Evolutionary conservation across 2,329 filamentous ascomycete species (phyloP).

Genomic region (Claviceps quebecensis): DNA sequence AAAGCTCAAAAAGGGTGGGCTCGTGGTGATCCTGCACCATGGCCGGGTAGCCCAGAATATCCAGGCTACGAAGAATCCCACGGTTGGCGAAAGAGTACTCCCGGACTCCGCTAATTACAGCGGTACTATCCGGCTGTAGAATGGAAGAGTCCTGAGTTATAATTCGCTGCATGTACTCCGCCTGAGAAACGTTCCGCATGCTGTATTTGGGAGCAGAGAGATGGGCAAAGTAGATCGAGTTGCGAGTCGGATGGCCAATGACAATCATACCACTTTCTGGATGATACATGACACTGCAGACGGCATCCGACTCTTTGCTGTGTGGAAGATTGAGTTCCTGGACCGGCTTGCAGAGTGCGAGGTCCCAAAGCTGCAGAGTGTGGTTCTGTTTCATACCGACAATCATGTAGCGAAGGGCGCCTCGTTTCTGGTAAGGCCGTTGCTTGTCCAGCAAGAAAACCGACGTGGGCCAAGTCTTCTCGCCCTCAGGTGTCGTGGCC

Average conservation of each 20-base stretch:
- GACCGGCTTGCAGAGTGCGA: slow-evolving; percentile 85
- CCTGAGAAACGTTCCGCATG: slow-evolving; percentile 69
- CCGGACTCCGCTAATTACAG: slow-evolving; percentile 90
- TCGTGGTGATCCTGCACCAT: slow-evolving; percentile 51
- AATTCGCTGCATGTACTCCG: slow-evolving; percentile 70
- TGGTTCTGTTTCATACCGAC: slow-evolving; percentile 99
- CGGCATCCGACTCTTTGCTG: slow-evolving; percentile 90
- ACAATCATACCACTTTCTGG: slow-evolving; percentile 84
- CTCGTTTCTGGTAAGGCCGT: slow-evolving; percentile 79
- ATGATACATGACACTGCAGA: slow-evolving; percentile 94
- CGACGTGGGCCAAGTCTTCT: slow-evolving; percentile 95
- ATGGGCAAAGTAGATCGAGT: slow-evolving; percentile 95
- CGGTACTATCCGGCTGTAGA: slow-evolving; percentile 82
- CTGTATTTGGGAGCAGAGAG: slow-evolving; percentile 89
- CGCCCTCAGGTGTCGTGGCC: slow-evolving; percentile 69
- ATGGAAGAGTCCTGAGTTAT: slow-evolving; percentile 57
- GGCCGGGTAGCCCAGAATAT: slow-evolving; percentile 65
- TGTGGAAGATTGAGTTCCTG: slow-evolving; percentile 96
- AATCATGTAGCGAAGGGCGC: slow-evolving; percentile 85
- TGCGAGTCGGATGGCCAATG: slow-evolving; percentile 89
- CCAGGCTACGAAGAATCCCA: slow-evolving; percentile 76
- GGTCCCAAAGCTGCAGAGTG: slow-evolving; percentile 94
- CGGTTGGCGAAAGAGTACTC: slow-evolving; percentile 87
- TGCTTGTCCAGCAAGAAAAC: slow-evolving; percentile 94
- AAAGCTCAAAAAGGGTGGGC: slow-evolving; percentile 77